Evolutionary conservation across 1,139 yeast genomes (phyloP), one percentile per base, ranked within the genome.

Genomic region (Yamadazyma kanchanaburiensis): DNA sequence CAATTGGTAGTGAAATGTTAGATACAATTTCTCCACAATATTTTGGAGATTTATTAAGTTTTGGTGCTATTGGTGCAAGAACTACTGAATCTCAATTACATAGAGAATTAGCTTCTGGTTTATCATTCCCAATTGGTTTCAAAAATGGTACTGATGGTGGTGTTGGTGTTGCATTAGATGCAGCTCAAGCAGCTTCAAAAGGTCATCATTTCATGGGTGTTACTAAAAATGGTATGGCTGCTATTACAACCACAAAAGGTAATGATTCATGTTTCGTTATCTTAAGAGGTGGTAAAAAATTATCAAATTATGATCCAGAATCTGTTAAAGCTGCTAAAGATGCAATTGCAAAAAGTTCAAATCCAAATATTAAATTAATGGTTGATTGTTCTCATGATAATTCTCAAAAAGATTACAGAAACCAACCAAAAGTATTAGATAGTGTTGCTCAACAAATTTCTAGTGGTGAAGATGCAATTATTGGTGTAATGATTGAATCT

Each of bases 311-410:
- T 67, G 97, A 88, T 57, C 82, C 78, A 33, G 74, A 70, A 43
- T 76, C 88, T 8, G 87, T 91, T 28, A 71, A 75, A 35, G 80
- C 72, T 26, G 95, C 95, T 37, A 83, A 88, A 66, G 71, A 66
- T 33, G 58, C 58, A 27, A 59, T 64, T 32, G 41, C 53, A 13
- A 59, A 59, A 35, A 53, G 62, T 24, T 74, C 75, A 49, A 70
- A 70, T 32, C 70, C 64, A 24, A 51, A 51, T 20, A 60, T 61
- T 38, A 61, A 62, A 40, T 53, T 88, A 48, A 89, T 91, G 97
- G 81, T 91, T 44, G 98, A 91, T 64, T 91, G 96, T 64, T 88
- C 96, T 30, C 98, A 91, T 62, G 98, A 95, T 50, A 91, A 91
- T 72, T 88, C 97, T 23, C 77, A 72, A 60, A 91, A 91, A 68